Evolutionary conservation across 768 basidiomycete genomes (phyloP), one percentile per base, ranked within the genome.

Genomic region (Naematelia encephala): DNA sequence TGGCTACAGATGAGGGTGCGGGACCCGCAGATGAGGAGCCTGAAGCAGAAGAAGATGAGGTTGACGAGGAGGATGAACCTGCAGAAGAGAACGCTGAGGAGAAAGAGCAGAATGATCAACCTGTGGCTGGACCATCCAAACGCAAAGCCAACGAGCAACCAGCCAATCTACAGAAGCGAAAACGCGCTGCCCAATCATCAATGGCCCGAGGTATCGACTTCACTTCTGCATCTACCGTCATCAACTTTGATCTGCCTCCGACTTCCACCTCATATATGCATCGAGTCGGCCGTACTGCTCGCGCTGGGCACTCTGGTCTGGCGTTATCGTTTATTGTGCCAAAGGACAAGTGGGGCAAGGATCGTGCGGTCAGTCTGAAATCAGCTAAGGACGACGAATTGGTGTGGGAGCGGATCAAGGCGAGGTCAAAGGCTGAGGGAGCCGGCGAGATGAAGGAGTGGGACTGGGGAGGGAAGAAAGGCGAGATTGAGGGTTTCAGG

Each of bases 201-300:
- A 89, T 97, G 50, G 91, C 91, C 0, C 88, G 96, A 47, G 96
- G 96, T 2, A 86, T 98, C 58, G 96, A 99, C 78, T 99, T 99
- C 76, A 83, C 97, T 62, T 89, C 96, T 65, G 96, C 98, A 56
- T 86, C 92, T 10, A 97, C 93, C 67, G 94, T 99, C 2, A 83
- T 99, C 75, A 99, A 99, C 80, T 99, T 98, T 77, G 96, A 99
- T 77, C 82, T 98, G n/a, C 96, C 96, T 0, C 80, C 84, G 0
- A 87, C 91, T 0, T 83, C 89, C 3, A 86, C 86, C 16, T 84
- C 91, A 12, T 99, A 99, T 73, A 92, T 89, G 0, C 96, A 99
- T 75, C 87, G 96, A 50, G 88, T 98, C 14, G 96, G 96, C 12
- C 86, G 96, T 23, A 99, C 96, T 0, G 96, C 96, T 13, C 89